Conservation (phyloP, 2,329 filamentous ascomycete genomes). For the Aspergillus sp. region DNA sequence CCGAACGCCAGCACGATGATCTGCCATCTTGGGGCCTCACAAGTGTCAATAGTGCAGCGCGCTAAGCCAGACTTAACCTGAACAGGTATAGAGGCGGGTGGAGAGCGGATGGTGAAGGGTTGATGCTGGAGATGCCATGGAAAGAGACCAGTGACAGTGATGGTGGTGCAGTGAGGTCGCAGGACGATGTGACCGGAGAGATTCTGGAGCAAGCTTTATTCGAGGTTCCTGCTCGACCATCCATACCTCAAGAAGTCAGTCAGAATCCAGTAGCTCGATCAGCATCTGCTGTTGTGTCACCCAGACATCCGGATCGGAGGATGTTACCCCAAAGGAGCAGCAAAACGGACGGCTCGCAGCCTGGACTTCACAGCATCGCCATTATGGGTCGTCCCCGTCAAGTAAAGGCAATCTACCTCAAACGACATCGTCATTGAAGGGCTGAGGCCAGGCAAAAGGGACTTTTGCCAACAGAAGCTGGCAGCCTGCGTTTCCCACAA, state of each 20-base stretch:
- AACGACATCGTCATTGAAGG: not conserved
- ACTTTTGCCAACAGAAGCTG: not conserved
- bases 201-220: not conserved
- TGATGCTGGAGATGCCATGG: conserved; percentile 2
- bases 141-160: conserved; percentile 1
- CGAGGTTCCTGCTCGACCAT: conserved; percentile 10
- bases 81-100: conserved; percentile 11
- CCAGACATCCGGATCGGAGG: conserved; percentile 5
- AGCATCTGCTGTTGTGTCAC: conserved; percentile 17
- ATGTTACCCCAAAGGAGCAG: not conserved
- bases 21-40: conserved; percentile 20
- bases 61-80: conserved; percentile 14
- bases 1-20: conserved; percentile 28
- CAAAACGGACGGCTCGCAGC: not conserved
- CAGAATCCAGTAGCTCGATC: conserved; percentile 2
- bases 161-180: conserved; percentile 7
- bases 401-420: not conserved
- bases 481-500: conserved; percentile 3
- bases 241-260: conserved; percentile 2
- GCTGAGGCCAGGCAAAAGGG: not conserved
- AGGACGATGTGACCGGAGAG: conserved; percentile 6
- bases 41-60: conserved; percentile 24
- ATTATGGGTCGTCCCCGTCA: not conserved
- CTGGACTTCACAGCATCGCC: not conserved
- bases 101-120: conserved; percentile 8